phyloP scores from a whole-genome alignment of 116 monocot genomes.

The Dioscorea cayenensis region DNA sequence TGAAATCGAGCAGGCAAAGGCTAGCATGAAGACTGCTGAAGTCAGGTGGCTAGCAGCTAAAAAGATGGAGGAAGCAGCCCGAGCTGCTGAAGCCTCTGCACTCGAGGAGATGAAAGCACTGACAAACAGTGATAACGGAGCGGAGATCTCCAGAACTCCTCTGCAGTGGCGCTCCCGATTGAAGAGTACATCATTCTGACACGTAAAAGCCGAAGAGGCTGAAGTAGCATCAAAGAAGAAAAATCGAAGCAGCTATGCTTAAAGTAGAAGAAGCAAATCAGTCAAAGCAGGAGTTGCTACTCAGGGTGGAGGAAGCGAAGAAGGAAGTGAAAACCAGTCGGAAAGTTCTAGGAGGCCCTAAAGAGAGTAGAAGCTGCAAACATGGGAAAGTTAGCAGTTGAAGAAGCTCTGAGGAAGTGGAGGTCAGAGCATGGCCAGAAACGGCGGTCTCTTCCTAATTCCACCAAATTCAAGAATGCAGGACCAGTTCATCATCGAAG shows the following conservation, averaged over 20 bases:
- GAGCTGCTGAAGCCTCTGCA: constrained; percentile 56
- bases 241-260: constrained; percentile 43
- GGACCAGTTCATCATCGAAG: constrained; percentile 25
- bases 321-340: constrained; percentile 41
- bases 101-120: constrained; percentile 51
- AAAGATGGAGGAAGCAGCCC: constrained; percentile 84
- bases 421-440: constrained; percentile 67
- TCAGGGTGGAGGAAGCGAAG: constrained; percentile 51
- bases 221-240: constrained; percentile 53
- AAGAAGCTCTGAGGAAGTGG: constrained; percentile 74
- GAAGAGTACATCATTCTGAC: constrained; percentile 43
- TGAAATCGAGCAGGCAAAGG: constrained; percentile 63
- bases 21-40: constrained; percentile 56
- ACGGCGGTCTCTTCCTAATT: constrained; percentile 29
- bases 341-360: constrained; percentile 59
- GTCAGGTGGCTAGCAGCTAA: constrained; percentile 59
- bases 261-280: constrained; percentile 59
- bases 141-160: background rate
- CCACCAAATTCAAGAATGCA: constrained; percentile 61
- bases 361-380: constrained; percentile 61
- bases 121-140: constrained; percentile 20
- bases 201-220: constrained; percentile 54
- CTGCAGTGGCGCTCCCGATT: constrained; percentile 33
- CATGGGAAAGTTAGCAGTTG: constrained; percentile 52
- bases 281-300: constrained; percentile 35